phyloP scores from a whole-genome alignment of 2,329 filamentous ascomycete species.

The Venturia asperata region DNA sequence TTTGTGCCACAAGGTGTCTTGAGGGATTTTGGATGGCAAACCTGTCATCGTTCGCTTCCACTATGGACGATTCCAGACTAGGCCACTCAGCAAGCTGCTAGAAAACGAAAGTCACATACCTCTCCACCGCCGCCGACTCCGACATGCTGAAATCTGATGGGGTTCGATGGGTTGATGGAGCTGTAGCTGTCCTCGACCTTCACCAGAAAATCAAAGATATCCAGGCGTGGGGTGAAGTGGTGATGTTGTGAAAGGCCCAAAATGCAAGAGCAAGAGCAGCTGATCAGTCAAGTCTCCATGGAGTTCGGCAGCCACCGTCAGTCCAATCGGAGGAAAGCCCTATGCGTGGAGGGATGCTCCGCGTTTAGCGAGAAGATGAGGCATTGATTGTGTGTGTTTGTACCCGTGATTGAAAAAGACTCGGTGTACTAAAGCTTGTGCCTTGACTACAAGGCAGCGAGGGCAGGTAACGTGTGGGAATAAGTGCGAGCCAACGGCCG shows the following conservation, averaged over 20 bases:
- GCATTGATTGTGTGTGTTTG: neutral
- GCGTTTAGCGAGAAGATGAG: no score
- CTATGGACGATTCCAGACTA: constrained; percentile 4
- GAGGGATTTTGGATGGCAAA: neutral
- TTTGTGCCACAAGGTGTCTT: neutral
- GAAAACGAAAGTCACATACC: neutral
- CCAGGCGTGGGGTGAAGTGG: neutral
- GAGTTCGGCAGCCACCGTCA: no score
- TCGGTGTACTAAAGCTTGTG: neutral
- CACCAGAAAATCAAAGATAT: neutral
- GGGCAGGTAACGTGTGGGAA: neutral
- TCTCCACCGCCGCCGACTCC: neutral
- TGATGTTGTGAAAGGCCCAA: no score
- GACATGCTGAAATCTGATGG: neutral
- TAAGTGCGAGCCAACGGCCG: no score
- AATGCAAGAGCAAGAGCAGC: neutral
- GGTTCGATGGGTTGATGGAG: neutral
- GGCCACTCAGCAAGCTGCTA: neutral
- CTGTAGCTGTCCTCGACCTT: neutral
- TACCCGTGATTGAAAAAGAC: no score
- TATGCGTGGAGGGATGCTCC: no score
- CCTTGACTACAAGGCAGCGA: no score
- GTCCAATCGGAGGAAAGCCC: constrained; percentile 7
- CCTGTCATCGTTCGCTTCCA: neutral
- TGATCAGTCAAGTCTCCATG: neutral